Evolutionary conservation across 2,329 filamentous ascomycete genomes (phyloP).

Genomic region (Cladosporium cucumerinum): DNA sequence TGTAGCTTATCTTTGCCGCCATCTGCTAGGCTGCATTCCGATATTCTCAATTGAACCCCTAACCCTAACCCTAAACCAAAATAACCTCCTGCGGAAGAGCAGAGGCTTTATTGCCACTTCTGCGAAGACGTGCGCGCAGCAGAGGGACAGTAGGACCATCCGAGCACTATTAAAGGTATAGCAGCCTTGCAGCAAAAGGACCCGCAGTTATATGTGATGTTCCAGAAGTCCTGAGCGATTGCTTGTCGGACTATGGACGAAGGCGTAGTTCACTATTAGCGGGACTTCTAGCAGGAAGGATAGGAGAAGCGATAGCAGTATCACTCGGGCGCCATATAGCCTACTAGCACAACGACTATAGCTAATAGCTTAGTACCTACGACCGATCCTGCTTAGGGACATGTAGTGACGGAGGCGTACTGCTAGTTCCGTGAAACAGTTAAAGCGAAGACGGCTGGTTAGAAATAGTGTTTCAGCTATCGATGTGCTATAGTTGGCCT

Average conservation of each 20-base stretch:
- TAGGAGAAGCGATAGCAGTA: background rate
- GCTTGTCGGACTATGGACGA: background rate
- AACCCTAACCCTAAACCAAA: too few species aligned
- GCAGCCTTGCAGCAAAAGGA: too few species aligned
- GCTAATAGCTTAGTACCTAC: background rate
- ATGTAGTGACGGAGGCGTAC: background rate
- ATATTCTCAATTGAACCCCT: too few species aligned
- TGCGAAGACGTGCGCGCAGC: background rate
- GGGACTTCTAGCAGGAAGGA: background rate
- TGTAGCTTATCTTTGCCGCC: too few species aligned
- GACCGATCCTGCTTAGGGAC: background rate
- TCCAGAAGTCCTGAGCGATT: background rate
- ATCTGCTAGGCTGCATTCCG: too few species aligned
- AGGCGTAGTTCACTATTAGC: background rate
- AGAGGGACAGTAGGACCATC: background rate
- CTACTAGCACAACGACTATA: too few species aligned
- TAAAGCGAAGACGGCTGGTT: background rate
- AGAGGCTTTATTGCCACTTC: background rate
- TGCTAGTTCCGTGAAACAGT: background rate
- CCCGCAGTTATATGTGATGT: background rate
- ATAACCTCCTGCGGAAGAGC: background rate
- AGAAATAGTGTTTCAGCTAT: background rate
- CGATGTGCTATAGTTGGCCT: background rate
- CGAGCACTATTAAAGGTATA: background rate
- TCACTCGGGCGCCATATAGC: too few species aligned